Evolutionary conservation across 2,329 filamentous ascomycete species (phyloP), one percentile per base, ranked within the genome.

Genomic region (Hypomyces perniciosus): DNA sequence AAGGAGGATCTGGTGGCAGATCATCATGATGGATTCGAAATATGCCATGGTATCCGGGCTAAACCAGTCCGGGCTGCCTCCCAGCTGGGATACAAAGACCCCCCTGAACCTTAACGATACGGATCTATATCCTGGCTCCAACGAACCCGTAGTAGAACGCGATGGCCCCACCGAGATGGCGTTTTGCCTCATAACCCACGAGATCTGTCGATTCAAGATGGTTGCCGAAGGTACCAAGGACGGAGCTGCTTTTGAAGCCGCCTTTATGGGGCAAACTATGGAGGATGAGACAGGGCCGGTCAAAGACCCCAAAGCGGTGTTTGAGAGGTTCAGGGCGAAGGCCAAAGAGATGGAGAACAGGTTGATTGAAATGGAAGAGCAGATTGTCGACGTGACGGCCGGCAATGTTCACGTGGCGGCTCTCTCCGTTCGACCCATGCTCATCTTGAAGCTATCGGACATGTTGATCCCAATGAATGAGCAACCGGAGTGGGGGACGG

Each of bases 1-100:
- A n/a, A 71, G 83, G 40, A 72, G 84, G 6, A 71, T 86, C 20
- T 87, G 83, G 83, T 84, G 81, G 81, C 76, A 81, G 59, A 75
- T 85, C 28, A 71, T 81, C 44, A 68, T 83, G 50, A 70, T 80
- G 47, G 81, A 84, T 54, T 70, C 75, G 40, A 77, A 79, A 56
- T 77, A 77, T 50, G 80, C 79, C 39, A 65, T 83, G 51, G 68
- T 79, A 51, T 81, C 80, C 4, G 80, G 80, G 1, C 71, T 83
- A 27, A 78, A 72, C 52, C 74, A 78, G 55, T 74, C 75, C 8
- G 65, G 78, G 48, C 65, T 80, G 2, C 74, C 76, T 4, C 69
- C 68, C n/a, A 70, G 69, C 38, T 82, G 78, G 75, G 76, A 81
- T 53, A 81, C 80, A 5, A 76, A 77, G 59, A 63, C 69, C 53